Evolutionary conservation across 2,329 filamentous ascomycete species (phyloP), one percentile per base, ranked within the genome.

Genomic region (Fusarium tuaranense): DNA sequence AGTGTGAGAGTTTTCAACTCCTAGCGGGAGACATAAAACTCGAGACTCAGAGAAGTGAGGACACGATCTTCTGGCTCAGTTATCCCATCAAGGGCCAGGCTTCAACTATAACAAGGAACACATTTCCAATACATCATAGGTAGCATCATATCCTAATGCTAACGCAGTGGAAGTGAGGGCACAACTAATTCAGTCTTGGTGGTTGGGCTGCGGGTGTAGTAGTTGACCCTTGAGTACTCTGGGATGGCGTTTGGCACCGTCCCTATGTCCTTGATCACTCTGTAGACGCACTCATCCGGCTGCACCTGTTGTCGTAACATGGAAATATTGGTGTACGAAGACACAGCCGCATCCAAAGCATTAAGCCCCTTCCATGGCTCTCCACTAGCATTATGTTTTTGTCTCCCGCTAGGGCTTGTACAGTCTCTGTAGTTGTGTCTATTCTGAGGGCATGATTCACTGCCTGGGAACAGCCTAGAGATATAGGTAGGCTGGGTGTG

Each of bases 161-260:
- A 12, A 32, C 30, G 12, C 30, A 13, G 6, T 36, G 12, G 34
- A 36, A 13, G 13, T 36, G 12, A 36, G 34, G 13, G 34, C 13
- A 14, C 34, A 36, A 3, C 13, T 36, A 36, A 36, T 36, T 36
- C 6, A 36, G 34, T 5, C 9, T 74, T 78, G 8, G 82, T 76
- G 1, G 81, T 83, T 4, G 81, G 51, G 20, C 51, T 55, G 12
- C 27, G 51, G 27, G 34, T 81, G 46, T 83, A 82, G 80, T 82
- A 85, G 64, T 83, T 81, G 80, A 85, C 82, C 38, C 81, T 74
- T 6, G 83, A 81, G 65, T 83, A 82, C 20, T 83, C 81, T 14
- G 79, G 81, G 22, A 86, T 85, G 27, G 86, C 80, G 34, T 86
- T 86, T 1, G 83, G 80, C 7, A 79, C 79, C 2, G 76, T 80